These are phyloP conservation scores for Metschnikowia bowlesiae DNA, from an alignment of 805 yeast genomes.

Conservation along the genomic window DNA sequence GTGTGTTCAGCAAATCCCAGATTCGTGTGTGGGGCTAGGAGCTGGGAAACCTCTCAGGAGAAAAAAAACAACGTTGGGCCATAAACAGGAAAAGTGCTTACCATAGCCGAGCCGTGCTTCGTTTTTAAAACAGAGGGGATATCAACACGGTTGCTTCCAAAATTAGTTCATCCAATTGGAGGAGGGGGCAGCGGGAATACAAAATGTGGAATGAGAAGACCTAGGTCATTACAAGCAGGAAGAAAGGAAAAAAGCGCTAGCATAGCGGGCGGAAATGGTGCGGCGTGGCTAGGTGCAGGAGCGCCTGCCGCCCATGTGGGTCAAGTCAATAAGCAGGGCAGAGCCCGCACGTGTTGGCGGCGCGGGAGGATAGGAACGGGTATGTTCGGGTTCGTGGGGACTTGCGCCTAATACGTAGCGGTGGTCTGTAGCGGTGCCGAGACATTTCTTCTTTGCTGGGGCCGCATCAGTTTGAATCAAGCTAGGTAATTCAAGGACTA, in stretches of 20 bases:
- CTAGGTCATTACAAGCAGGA: neutral
- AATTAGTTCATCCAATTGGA: neutral
- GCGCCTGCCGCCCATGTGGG: constrained; percentile 1
- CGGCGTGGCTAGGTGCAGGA: neutral
- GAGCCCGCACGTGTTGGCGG: no score
- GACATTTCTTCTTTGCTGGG: neutral
- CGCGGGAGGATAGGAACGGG: neutral
- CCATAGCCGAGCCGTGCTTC: constrained; percentile 1
- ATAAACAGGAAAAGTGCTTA: neutral
- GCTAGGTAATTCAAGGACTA: no score
- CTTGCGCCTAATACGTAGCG: no score
- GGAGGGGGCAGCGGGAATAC: neutral
- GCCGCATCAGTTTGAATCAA: neutral
- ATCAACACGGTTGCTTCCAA: neutral
- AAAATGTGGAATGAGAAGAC: constrained; percentile 1
- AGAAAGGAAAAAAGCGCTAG: neutral
- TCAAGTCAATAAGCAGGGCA: no score
- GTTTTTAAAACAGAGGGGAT: neutral
- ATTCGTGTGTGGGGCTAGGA: neutral
- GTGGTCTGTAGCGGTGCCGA: no score
- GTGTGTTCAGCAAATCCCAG: neutral
- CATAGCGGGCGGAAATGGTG: constrained; percentile 1
- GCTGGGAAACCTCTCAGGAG: neutral
- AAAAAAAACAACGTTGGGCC: neutral
- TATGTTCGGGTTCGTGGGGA: no score